Base-by-base conservation (phyloP, 2,329 filamentous ascomycete species). In the Sporothrix curviconia region DNA sequence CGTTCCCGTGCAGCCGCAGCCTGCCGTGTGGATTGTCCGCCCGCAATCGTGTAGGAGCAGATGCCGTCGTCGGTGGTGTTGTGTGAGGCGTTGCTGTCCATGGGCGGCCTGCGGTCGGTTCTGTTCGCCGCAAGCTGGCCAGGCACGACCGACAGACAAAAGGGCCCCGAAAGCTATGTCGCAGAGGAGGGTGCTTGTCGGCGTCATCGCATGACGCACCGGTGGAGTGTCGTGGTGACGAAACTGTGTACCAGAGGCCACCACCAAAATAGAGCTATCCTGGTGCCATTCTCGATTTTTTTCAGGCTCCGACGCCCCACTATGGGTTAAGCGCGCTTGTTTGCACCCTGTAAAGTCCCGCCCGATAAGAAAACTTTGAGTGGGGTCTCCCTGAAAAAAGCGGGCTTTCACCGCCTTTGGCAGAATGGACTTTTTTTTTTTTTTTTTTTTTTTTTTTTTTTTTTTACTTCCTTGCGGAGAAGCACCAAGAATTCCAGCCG, bases 71-170 rank as follows among this genome's bases (percentile, higher is more conserved):
- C 22, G 50, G 15, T 15, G 43, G 15, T 47, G 47, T 46, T 12
- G 17, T 44, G 14, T 36, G 8, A 7, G 17, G 12, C 34, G 32
- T 36, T 14, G 44, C 17, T 5, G 56, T 24, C 22, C 34, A 15
- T 12, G 60, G 36, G 1, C 37, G 7, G 39, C 51, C 32, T 36
- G 32, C 3, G 34, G 43, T n/a, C 46, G 25, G 3, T 36, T 22
- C 32, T 3, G 32, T 28, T 2, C 60, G 30, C 28, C 58, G 56
- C 36, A 65, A 50, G 22, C 61, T 60, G 19, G 32, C 55, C 25
- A 64, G 59, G 51, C 64, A 66, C 9, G 61, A 55, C 49, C 62
- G 60, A 49, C 64, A 66, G 12, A 66, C 53, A 57, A 61, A 65
- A 3, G 19, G 57, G 36, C 58, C 30, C 42, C 57, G 52, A 43